Conservation (phyloP, 768 basidiomycete genomes). For the Tylopilus intermedius region DNA sequence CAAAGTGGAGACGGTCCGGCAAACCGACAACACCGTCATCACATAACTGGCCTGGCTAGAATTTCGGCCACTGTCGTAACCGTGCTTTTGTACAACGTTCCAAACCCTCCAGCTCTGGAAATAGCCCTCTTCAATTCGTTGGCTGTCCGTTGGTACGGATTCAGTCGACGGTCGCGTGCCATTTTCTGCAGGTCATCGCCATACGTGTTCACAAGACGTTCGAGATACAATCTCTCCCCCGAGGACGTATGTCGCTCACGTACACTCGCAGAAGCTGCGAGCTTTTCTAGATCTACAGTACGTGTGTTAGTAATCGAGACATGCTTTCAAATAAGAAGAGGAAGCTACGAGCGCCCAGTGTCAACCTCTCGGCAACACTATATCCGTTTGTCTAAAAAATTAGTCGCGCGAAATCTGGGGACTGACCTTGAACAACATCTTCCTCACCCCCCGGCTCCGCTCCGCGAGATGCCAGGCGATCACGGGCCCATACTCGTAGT, state of each 20-base stretch:
- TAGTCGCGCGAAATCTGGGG: not conserved
- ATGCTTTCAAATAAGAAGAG: not conserved
- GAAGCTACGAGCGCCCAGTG: conserved; percentile 1
- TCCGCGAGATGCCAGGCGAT: not conserved
- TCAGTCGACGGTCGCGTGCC: conserved; percentile 74
- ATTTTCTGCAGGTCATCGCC: conserved; percentile 70
- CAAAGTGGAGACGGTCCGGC: conserved; percentile 11
- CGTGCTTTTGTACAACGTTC: conserved; percentile 17
- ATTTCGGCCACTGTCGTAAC: not conserved
- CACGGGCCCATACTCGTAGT: conserved; percentile 16
- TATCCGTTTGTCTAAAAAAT: not conserved
- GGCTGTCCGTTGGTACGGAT: conserved; percentile 78
- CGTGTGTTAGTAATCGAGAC: conserved; percentile 10
- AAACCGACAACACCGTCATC: conserved; percentile 8
- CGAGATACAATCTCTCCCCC: conserved; percentile 66
- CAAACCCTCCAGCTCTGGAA: conserved; percentile 48
- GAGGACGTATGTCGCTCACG: conserved; percentile 60
- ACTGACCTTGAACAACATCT: conserved; percentile 34
- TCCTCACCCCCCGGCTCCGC: not conserved
- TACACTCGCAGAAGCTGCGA: conserved; percentile 45
- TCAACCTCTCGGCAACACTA: not conserved
- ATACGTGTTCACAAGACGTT: conserved; percentile 61
- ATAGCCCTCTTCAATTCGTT: conserved; percentile 70
- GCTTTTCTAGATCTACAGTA: conserved; percentile 57
- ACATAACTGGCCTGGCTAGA: conserved; percentile 1